Base-by-base conservation (phyloP, 176 grass and related monocot species). In the Avena sativa region DNA sequence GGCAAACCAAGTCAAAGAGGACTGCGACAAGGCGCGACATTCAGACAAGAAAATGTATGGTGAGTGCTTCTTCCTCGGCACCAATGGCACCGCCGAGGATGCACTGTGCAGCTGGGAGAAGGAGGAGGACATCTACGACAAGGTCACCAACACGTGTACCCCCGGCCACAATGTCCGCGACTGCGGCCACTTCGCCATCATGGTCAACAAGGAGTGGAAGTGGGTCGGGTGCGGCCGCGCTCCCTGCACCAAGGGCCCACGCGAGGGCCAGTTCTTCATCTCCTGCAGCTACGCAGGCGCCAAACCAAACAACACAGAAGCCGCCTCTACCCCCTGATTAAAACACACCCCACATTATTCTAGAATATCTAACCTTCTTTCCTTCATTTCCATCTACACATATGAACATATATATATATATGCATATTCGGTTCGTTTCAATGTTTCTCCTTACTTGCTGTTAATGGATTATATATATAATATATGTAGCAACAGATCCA, bases 111-210 rank as follows among this genome's bases (percentile, higher is more conserved):
- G 0, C 8, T 87, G 85, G 89, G 0, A 0, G 23, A 6, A 1
- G 5, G 85, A 91, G 85, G 89, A 91, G 89, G 0, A 2, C 36
- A 8, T 80, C 75, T 91, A 84, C 85, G 81, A 87, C 81, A 47
- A 12, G 23, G 0, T 0, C 9, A 80, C 66, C 6, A 38, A 13
- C 6, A 7, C 8, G 0, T 87, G 89, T 85, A 48, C 26, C 36
- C 10, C 0, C 6, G 75, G 85, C 6, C 68, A 0, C 4, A 0
- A 1, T 14, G 79, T n/a, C 66, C 9, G 0, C 0, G 74, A 83
- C 0, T 91, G 89, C 67, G 89, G 89, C 36, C 89, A 91, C 81
- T 91, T 91, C 81, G 58, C 20, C 34, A 51, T 81, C 76, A 81
- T 91, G 50, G 81, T 91, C 0, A 0, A 0, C 4, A 25, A 50